These are phyloP conservation scores for Penicillium salamii DNA, from an alignment of 495 filamentous ascomycete genomes.

Conservation along the genomic window DNA sequence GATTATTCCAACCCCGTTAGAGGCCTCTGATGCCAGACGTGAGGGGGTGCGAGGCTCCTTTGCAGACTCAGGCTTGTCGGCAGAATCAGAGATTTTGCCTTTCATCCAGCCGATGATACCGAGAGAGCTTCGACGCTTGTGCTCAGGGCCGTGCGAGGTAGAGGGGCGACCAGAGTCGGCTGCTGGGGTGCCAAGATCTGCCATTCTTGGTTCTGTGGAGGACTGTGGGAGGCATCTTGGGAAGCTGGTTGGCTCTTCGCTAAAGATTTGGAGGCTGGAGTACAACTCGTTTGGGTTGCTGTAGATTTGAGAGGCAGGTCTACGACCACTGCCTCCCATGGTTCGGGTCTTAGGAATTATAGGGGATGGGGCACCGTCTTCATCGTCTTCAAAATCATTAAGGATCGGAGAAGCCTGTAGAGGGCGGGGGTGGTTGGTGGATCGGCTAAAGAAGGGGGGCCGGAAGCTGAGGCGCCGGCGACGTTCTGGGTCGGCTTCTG, in stretches of 20 bases:
- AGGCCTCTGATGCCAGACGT: constrained; percentile 10
- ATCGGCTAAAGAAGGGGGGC: constrained; percentile 36
- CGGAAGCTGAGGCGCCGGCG: constrained; percentile 37
- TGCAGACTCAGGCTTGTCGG: constrained; percentile 17
- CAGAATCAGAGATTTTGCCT: constrained; percentile 25
- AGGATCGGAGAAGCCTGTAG: constrained; percentile 26
- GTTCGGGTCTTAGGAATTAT: constrained; percentile 33
- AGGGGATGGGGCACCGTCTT: constrained; percentile 36
- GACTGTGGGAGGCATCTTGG: constrained; percentile 26
- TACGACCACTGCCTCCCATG: constrained; percentile 5
- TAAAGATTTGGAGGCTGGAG: constrained; percentile 3
- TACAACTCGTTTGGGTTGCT: constrained; percentile 12
- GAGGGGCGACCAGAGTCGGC: constrained; percentile 24
- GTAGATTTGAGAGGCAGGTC: constrained; percentile 23
- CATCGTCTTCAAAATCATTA: constrained; percentile 24
- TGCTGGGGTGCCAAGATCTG: constrained; percentile 10
- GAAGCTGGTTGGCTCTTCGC: constrained; percentile 5
- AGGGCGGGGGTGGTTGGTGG: constrained; percentile 17
- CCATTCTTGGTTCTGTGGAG: constrained; percentile 17
- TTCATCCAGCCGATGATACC: constrained; percentile 48
- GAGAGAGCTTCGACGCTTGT: constrained; percentile 40
- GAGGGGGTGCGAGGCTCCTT: constrained; percentile 13
- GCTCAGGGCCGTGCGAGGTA: constrained; percentile 31
- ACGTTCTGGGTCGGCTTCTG: constrained; percentile 26
- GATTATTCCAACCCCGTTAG: not conserved